Percentiles rank a stretch among this genome's conserved stretches.
These are phyloP conservation scores for Lentinula sp. DNA, from an alignment of 768 basidiomycete species.

Conservation along the genomic window DNA sequence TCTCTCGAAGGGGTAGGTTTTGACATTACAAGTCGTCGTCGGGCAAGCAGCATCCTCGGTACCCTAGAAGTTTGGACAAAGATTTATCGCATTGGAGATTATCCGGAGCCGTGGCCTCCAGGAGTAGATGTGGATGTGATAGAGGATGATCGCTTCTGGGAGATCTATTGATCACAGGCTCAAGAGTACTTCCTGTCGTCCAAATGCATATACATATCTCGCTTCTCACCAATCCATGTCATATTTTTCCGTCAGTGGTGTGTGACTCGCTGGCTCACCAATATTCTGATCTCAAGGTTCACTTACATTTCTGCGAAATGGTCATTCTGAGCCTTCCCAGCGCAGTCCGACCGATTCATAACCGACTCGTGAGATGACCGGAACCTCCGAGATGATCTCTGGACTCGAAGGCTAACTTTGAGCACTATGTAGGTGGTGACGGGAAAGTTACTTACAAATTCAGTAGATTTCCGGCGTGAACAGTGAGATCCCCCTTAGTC, in stretches of 20 bases:
- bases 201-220: neutral
- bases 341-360: neutral
- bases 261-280: neutral
- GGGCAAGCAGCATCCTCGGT: constrained; percentile 21
- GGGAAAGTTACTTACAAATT: neutral
- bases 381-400: too few relatives aligned
- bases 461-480: neutral
- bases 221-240: neutral
- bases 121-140: constrained; percentile 6
- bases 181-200: neutral
- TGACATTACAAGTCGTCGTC: constrained; percentile 32
- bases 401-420: too few relatives aligned
- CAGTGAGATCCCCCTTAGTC: constrained; percentile 5
- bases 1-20: constrained; percentile 21
- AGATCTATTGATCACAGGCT: neutral
- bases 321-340: neutral
- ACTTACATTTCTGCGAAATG: neutral
- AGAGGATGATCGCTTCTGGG: constrained; percentile 18
- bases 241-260: neutral
- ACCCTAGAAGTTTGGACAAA: constrained; percentile 25
- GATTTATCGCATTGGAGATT: constrained; percentile 9
- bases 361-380: neutral
- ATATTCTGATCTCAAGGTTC: neutral
- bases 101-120: constrained; percentile 30
- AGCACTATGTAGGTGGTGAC: neutral